Base-by-base conservation (phyloP, 2,329 filamentous ascomycete genomes). In the Acrocalymma vagum region DNA sequence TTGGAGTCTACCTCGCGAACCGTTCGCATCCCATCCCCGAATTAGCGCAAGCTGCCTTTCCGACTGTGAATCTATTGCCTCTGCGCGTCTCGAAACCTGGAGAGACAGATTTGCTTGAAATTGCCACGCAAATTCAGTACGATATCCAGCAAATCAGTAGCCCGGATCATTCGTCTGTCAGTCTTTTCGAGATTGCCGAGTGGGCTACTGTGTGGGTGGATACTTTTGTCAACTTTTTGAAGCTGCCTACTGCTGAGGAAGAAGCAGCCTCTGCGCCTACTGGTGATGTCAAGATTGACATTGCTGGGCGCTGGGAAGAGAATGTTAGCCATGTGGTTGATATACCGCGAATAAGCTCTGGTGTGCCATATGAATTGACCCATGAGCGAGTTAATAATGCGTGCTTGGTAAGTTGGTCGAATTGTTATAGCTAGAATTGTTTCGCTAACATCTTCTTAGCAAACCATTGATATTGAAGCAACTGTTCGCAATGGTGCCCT, bases 1-100 rank as follows among this genome's bases (percentile, higher is more conserved):
- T 96, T 34, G 92, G 91, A 2, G 70, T 96, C 15, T 96, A 96
- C 65, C 80, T 95, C 7, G 88, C 90, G 27, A 95, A 95, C 63
- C 81, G 90, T 35, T 78, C 79, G 0, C 73, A 80, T 9, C 72
- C 74, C 15, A 68, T 78, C 7, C 71, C 78, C 3, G 72, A 77
- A 3, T 63, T 83, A 1, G 72, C 80, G 2, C 62, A 73, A 0
- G 71, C 81, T 2, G 54, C 78, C 0, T 85, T 83, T 21, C 91
- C 92, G 0, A 94, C 89, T 0, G 76, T 96, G 14, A 92, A 88
- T 52, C 76, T 96, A 4, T 78, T 95, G 2, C 90, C 91, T 0
- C 69, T 96, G 0, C 77, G 78, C 9, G 78, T 94, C 2, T 61
- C 52, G 18, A 65, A 5, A 49, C 71, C 27, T 14, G 54, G 4